Conservation (phyloP, 192 early-diverging fungal genomes). For the Irineochytrium annulatum region DNA sequence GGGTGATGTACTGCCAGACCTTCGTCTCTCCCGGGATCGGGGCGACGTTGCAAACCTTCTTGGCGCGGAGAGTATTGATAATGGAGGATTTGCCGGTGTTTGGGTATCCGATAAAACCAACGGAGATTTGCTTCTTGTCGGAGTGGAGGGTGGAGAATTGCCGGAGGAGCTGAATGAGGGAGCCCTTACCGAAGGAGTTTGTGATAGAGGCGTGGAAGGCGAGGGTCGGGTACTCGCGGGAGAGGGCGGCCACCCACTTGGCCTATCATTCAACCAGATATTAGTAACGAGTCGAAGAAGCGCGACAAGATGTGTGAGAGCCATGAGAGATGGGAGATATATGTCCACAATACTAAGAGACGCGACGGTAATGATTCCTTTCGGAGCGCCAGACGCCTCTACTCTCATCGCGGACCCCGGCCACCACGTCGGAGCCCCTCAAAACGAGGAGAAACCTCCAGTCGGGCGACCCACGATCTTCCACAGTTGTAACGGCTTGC, state of each 20-base stretch:
- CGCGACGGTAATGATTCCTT: conserved; percentile 14
- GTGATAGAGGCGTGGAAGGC: conserved; percentile 98
- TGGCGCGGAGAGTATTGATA: conserved; percentile 93
- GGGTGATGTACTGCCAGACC: conserved; percentile 99
- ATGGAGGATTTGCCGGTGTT: conserved; percentile 98
- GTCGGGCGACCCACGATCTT: conserved; percentile 36
- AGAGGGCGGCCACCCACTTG: conserved; percentile 90
- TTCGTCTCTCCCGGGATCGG: conserved; percentile 98
- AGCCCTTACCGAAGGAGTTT: conserved; percentile 98
- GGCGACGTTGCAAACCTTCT: conserved; percentile 97
- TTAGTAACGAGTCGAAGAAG: not conserved
- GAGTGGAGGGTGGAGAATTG: conserved; percentile 93
- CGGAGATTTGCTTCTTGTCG: conserved; percentile 98
- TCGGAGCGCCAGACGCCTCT: conserved; percentile 11
- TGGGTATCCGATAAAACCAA: conserved; percentile 97
- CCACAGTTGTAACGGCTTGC: conserved; percentile 55
- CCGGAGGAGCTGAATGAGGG: conserved; percentile 94
- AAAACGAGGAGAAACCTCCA: conserved; percentile 46
- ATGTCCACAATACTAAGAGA: conserved; percentile 43
- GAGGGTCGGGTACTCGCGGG: conserved; percentile 88
- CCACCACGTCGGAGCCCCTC: conserved; percentile 29
- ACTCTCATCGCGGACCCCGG: conserved; percentile 32
- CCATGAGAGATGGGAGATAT: conserved; percentile 20
- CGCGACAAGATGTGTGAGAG: conserved; percentile 1
- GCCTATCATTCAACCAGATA: conserved; percentile 42